Evolutionary conservation across 2,329 filamentous ascomycete species (phyloP), one percentile per base, ranked within the genome.

Genomic region (Sarocladium brachiariae): DNA sequence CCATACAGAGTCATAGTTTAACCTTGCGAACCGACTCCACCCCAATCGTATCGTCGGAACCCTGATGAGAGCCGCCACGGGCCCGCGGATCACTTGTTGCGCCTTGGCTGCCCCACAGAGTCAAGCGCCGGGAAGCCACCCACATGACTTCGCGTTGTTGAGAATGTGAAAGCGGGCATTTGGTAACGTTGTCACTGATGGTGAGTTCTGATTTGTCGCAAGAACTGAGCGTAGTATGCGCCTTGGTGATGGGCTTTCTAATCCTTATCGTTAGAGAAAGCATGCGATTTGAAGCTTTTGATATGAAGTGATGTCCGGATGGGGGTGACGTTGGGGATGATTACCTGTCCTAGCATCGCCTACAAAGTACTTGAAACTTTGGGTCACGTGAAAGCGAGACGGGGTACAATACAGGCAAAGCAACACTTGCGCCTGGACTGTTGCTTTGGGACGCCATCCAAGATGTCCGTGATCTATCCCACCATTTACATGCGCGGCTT

Each of bases 51-150:
- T 30, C 18, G 23, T 14, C 27, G 50, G 38, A 24, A 46, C 31
- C 23, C 19, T 19, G 16, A 27, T 8, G 30, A 25, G n/a, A 18
- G 33, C 7, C 21, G 24, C 16, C 23, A n/a, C 47, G 34, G 25
- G 16, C 43, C 27, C 43, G 25, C n/a, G 19, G 45, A 23, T 37
- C 18, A 13, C 8, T 18, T 18, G 25, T 50, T 53, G 53, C 45
- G 52, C 14, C 53, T 55, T 55, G 53, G 53, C 53, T 55, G 43
- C 53, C 49, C 45, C 19, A 51, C 50, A 19, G 31, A 51, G 58
- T 38, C 50, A 57, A 57, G 52, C 52, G 45, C 34, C 21, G 25
- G 39, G 41, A 43, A 14, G 48, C 33, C 23, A 45, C 39, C 39
- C 39, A n/a, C 39, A 41, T 41, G 6, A 21, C 10, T 23, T 41